Evolutionary conservation across 306 rosid genomes (phyloP), one percentile per base, ranked within the genome.

Genomic region (Nissolia schottii): DNA sequence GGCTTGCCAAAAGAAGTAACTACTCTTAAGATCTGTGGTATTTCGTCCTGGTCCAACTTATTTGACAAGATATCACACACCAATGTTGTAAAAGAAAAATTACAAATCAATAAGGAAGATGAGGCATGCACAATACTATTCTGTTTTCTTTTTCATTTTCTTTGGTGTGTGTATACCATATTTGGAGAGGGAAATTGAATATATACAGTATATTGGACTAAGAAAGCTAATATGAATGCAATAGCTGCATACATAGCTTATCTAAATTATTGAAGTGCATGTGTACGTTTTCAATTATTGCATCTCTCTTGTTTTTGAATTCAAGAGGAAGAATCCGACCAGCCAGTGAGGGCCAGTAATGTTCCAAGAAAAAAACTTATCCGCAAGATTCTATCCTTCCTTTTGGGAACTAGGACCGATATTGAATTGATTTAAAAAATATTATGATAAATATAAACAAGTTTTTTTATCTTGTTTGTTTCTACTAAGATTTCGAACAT

Each of bases 401-500:
- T 73, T 50, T 2, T 78, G 74, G 74, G 64, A 80, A 55, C 19
- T 27, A 51, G 54, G 24, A 54, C 56, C 31, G 8, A 13, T 37
- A 37, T 18, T 29, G 32, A 14, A 55, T 74, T 16, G n/a, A 46
- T 13, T 29, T 7, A 62, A 37, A 46, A 15, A 56, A 23, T 5
- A 35, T 1, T 34, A 15, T 4, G 14, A 14, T 29, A 28, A n/a
- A 40, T 41, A 55, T 41, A 62, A 73, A n/a, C 64, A 20, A 48
- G 1, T 43, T 34, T 69, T 31, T 0, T 20, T 13, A 6, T 45
- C 1, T 14, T 70, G 75, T 73, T 79, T 69, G 76, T 70, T 66
- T 81, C 73, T 70, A 80, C 85, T 38, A 35, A 66, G 75, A 70
- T 80, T 67, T 62, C 38, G 14, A 82, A 14, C 77, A 53, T 9